These are phyloP conservation scores for Neoboletus subvelutipes DNA, from an alignment of 768 basidiomycete species.

Conservation along the genomic window DNA sequence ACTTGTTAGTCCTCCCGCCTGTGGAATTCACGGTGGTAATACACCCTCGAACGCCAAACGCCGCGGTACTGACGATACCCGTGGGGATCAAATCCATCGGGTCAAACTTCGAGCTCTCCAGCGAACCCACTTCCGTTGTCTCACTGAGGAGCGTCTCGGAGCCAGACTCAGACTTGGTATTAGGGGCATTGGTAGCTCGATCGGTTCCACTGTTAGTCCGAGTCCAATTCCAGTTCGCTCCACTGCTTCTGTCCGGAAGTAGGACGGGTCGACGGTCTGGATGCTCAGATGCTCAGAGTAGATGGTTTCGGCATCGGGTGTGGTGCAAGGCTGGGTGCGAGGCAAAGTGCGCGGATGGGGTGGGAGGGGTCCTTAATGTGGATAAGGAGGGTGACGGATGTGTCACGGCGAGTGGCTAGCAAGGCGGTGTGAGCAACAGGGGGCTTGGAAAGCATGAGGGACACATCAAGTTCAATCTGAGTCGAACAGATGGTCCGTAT, in stretches of 20 bases:
- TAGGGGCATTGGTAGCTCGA: slow-evolving; percentile 34
- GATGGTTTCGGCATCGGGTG: slow-evolving; percentile 70
- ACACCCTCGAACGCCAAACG: slow-evolving; percentile 70
- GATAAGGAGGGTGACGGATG: slow-evolving; percentile 65
- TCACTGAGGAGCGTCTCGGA: slow-evolving; percentile 20
- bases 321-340: slow-evolving; percentile 57
- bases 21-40: slow-evolving; percentile 75
- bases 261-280: slow-evolving; percentile 65
- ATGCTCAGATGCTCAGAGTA: slow-evolving; percentile 51
- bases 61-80: slow-evolving; percentile 85
- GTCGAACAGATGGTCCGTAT: neutral
- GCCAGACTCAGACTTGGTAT: slow-evolving; percentile 2
- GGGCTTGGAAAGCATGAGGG: slow-evolving; percentile 82
- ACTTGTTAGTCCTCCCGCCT: slow-evolving; percentile 79
- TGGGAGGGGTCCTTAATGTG: slow-evolving; percentile 72
- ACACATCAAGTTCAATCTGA: slow-evolving; percentile 80
- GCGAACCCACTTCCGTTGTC: slow-evolving; percentile 17
- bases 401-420: slow-evolving; percentile 56
- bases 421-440: slow-evolving; percentile 56
- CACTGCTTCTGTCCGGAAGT: slow-evolving; percentile 75
- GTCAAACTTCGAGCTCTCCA: slow-evolving; percentile 12
- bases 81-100: slow-evolving; percentile 60
- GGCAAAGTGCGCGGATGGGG: slow-evolving; percentile 67
- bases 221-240: slow-evolving; percentile 70
- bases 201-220: slow-evolving; percentile 67